phyloP scores from a whole-genome alignment of 331 rosid species.

The Ulmus americana region DNA sequence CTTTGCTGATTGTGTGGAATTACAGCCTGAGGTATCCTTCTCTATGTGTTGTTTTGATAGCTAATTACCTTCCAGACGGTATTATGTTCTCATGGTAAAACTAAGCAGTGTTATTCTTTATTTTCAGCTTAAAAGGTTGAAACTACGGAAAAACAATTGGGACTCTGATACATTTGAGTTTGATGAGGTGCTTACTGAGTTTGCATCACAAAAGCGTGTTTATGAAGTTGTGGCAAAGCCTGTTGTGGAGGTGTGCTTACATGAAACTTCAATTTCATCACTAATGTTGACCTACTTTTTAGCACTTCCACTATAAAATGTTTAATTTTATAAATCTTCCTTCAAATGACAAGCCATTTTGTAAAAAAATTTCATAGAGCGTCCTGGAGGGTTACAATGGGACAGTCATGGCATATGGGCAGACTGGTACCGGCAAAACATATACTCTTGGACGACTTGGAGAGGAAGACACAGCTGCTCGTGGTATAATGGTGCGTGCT shows the following conservation, averaged over 20 bases:
- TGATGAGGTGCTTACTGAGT: slow-evolving; percentile 95
- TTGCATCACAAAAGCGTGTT: slow-evolving; percentile 95
- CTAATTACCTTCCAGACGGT: slow-evolving; percentile 4
- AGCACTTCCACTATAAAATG: background rate
- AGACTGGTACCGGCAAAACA: slow-evolving; percentile 97
- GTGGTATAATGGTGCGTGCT: slow-evolving; percentile 99
- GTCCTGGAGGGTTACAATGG: slow-evolving; percentile 96
- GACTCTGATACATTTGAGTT: slow-evolving; percentile 91
- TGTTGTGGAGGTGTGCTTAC: slow-evolving; percentile 81
- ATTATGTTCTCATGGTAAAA: background rate
- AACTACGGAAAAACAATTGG: slow-evolving; percentile 95
- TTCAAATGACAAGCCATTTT: slow-evolving; percentile 24
- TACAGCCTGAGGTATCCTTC: slow-evolving; percentile 81
- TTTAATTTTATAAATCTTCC: slow-evolving; percentile 21
- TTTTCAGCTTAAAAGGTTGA: slow-evolving; percentile 88
- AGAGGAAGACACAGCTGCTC: slow-evolving; percentile 96
- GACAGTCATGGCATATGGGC: slow-evolving; percentile 97
- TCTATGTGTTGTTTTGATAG: slow-evolving; percentile 10
- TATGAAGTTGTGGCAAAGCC: slow-evolving; percentile 98
- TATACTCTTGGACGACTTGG: slow-evolving; percentile 96
- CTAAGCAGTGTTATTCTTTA: slow-evolving; percentile 17
- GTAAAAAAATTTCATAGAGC: slow-evolving; percentile 46
- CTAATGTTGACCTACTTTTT: background rate
- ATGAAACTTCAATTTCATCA: slow-evolving; percentile 12
- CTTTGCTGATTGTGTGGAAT: slow-evolving; percentile 92